phyloP scores from a whole-genome alignment of 192 early-diverging fungal species.

The Rhizophagus clarus region DNA sequence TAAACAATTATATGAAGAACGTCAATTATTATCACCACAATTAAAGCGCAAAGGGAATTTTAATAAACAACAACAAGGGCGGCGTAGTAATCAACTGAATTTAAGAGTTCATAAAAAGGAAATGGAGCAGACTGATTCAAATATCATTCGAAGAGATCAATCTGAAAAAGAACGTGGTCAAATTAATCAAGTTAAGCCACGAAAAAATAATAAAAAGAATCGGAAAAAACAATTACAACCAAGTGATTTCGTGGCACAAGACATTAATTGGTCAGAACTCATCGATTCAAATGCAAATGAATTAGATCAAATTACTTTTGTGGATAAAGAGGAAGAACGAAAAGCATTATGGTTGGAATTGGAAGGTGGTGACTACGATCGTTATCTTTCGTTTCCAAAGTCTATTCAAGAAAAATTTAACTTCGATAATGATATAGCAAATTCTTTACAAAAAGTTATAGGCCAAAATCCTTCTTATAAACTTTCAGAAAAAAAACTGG shows the following conservation, averaged over 20 bases:
- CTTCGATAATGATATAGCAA: background rate
- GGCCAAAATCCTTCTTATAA: constrained; percentile 14
- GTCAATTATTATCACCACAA: background rate
- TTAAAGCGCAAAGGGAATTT: background rate
- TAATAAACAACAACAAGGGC: background rate
- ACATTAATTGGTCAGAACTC: constrained; percentile 6
- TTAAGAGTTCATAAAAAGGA: background rate
- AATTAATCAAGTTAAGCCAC: background rate
- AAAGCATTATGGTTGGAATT: background rate
- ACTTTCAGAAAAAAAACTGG: background rate
- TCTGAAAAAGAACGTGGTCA: background rate
- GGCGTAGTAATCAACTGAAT: background rate
- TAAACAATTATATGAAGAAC: background rate
- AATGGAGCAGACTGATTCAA: background rate
- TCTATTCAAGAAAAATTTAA: background rate
- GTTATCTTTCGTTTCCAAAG: background rate
- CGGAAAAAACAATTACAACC: background rate
- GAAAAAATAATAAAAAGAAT: too few relatives aligned
- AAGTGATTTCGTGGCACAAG: background rate
- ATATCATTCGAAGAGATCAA: background rate
- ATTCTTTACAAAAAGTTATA: background rate
- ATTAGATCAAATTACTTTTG: background rate
- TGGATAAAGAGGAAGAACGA: background rate
- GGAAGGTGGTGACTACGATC: constrained; percentile 1
- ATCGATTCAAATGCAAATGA: background rate